A percentile compares a stretch with the other conserved stretches of the same genome.
phyloP scores from a whole-genome alignment of 805 yeast genomes.

The Hanseniaspora singularis region DNA sequence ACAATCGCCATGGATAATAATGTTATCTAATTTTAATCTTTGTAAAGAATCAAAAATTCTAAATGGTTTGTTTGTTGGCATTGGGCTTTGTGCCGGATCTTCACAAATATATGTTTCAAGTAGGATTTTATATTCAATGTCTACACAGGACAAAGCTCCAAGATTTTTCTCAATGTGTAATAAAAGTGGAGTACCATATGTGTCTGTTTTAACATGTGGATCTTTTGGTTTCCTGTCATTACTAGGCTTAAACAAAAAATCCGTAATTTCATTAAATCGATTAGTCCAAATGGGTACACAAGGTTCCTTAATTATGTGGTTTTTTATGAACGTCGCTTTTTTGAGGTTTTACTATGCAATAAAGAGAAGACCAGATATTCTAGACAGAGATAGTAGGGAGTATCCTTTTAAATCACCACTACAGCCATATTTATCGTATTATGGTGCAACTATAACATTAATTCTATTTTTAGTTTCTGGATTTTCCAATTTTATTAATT shows the following conservation, averaged over 20 bases:
- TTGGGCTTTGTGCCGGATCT: conserved; percentile 44
- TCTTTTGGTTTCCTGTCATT: conserved; percentile 47
- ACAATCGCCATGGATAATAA: conserved; percentile 51
- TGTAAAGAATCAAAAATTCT: conserved; percentile 38
- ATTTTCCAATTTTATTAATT: conserved; percentile 40
- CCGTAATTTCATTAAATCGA: conserved; percentile 51
- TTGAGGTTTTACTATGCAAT: conserved; percentile 51
- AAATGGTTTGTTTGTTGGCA: conserved; percentile 41
- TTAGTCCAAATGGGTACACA: conserved; percentile 55
- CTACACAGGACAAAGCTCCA: conserved; percentile 49
- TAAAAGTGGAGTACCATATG: conserved; percentile 56
- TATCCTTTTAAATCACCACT: conserved; percentile 57
- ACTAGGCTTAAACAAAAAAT: conserved; percentile 43
- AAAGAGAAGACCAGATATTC: conserved; percentile 47
- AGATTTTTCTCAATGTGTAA: conserved; percentile 46
- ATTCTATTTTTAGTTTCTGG: conserved; percentile 44
- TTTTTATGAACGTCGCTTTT: conserved; percentile 52
- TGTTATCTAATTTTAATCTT: conserved; percentile 41
- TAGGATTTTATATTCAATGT: conserved; percentile 43
- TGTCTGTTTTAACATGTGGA: conserved; percentile 51
- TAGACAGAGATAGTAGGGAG: conserved; percentile 43
- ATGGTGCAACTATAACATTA: conserved; percentile 43
- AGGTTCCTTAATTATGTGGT: conserved; percentile 66
- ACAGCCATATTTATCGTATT: conserved; percentile 53
- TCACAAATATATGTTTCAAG: conserved; percentile 47